Evolutionary conservation across 495 filamentous ascomycete species (phyloP), one percentile per base, ranked within the genome.

Genomic region (Letharia columbiana): DNA sequence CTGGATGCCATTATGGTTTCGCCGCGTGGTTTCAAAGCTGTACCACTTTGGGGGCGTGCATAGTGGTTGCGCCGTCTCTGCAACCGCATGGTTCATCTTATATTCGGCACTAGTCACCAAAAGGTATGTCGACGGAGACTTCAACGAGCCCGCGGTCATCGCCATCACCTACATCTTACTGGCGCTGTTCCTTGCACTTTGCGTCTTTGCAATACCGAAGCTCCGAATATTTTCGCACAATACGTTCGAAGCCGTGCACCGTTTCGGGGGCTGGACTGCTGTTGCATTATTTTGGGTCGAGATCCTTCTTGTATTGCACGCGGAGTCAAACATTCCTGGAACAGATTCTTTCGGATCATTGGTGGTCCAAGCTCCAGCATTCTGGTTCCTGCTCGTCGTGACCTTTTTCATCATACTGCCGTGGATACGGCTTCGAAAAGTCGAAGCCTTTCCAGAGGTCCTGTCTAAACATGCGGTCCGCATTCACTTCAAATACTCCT

Each of bases 21-120:
- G 90, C 41, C 80, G 80, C 1, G 76, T 85, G n/a, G 81, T 83
- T 0, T 87, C 89, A 40, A 90, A 91, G 70, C 79, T 90, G 5
- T 92, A 91, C 72, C 85, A 89, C 50, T 88, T 88, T 73, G 90
- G 90, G 40, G 90, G 90, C 20, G 79, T 91, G 11, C 90, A 92
- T 71, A 88, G 83, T 68, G 87, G 87, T 28, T 87, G 87, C 60
- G 89, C 86, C 31, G 78, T 89, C 5, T 85, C 86, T 18, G 82
- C 87, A 3, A 80, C 86, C 0, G 72, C 86, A 37, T 94, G 90
- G 90, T 91, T 89, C 74, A 69, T 85, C 35, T 81, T 82, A 62
- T 81, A 83, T 47, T 80, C 84, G 23, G 76, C 75, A 31, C 65
- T 81, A n/a, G 73, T 84, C 50, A 82, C 84, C 7, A 76, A 73